Conservation (phyloP, 495 filamentous ascomycete genomes). For the Penicillium macrosclerotiorum region DNA sequence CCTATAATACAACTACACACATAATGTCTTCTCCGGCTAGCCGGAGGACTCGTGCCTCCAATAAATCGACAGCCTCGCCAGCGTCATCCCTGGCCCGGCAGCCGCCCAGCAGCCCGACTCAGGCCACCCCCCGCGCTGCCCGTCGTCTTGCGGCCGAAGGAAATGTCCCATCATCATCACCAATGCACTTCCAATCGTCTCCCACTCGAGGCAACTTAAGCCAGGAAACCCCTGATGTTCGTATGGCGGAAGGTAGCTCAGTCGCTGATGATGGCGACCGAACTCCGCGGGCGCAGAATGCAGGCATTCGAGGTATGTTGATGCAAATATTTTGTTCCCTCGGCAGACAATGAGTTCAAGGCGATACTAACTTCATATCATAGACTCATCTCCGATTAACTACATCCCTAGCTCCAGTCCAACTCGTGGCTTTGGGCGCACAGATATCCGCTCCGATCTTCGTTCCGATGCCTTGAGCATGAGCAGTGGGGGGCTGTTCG, state of each 20-base stretch:
- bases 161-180: conserved; percentile 64
- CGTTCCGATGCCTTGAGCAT: conserved; percentile 67
- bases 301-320: conserved; percentile 62
- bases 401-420: conserved; percentile 88
- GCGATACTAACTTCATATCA: conserved; percentile 1
- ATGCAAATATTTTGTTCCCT: not conserved
- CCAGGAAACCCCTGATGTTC: conserved; percentile 54
- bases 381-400: conserved; percentile 87
- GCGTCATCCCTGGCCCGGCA: conserved; percentile 42
- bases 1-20: conserved; percentile 9
- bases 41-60: conserved; percentile 42
- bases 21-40: conserved; percentile 51
- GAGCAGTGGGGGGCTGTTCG: conserved; percentile 84
- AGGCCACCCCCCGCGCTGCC: conserved; percentile 48
- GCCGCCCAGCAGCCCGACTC: conserved; percentile 38
- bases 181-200: conserved; percentile 80
- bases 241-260: conserved; percentile 59
- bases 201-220: conserved; percentile 55
- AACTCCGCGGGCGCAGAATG: conserved; percentile 67
- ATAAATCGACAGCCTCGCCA: conserved; percentile 42
- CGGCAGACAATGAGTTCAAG: not conserved
- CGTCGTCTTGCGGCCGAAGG: conserved; percentile 36
- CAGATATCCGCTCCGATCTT: conserved; percentile 50
- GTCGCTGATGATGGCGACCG: conserved; percentile 60
- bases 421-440: conserved; percentile 42